These are phyloP conservation scores for Rhizopogon rudus DNA, from an alignment of 768 basidiomycete genomes.

Conservation along the genomic window DNA sequence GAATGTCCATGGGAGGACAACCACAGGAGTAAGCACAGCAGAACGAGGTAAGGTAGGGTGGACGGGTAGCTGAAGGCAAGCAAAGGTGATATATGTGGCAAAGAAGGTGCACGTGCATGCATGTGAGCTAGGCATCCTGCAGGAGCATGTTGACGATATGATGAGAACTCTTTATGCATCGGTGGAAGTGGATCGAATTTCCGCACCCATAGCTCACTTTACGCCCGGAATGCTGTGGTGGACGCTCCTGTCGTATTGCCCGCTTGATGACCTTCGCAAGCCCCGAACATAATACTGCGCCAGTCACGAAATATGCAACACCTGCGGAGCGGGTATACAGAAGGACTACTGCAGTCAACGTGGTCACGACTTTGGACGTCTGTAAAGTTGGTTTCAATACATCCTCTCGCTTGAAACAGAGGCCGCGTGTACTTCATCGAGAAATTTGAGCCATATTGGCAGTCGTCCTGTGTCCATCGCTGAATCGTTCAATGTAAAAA, in stretches of 20 bases:
- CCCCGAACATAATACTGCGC: slow-evolving; percentile 50
- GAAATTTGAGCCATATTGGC: slow-evolving; percentile 23
- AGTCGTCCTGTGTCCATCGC: background rate
- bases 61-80: slow-evolving; percentile 52
- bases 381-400: slow-evolving; percentile 19
- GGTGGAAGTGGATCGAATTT: background rate
- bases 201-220: slow-evolving; percentile 68
- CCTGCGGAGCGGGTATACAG: slow-evolving; percentile 62
- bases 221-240: slow-evolving; percentile 31
- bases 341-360: slow-evolving; percentile 42
- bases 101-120: slow-evolving; percentile 65
- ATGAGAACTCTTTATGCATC: background rate
- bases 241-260: slow-evolving; percentile 62
- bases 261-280: slow-evolving; percentile 60
- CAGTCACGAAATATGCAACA: slow-evolving; percentile 53
- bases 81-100: slow-evolving; percentile 54
- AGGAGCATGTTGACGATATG: background rate
- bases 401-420: background rate
- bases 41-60: slow-evolving; percentile 47
- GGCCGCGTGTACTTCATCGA: slow-evolving; percentile 24
- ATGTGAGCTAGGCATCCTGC: slow-evolving; percentile 83
- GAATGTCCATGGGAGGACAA: slow-evolving; percentile 51
- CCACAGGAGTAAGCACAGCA: slow-evolving; percentile 31
- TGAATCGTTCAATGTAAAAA: too few species aligned
- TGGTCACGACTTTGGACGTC: slow-evolving; percentile 57